A percentile compares a stretch with the other conserved stretches of the same genome.
Evolutionary conservation across 169 alveolate species (phyloP).

Genomic region (Babesia caballi): DNA sequence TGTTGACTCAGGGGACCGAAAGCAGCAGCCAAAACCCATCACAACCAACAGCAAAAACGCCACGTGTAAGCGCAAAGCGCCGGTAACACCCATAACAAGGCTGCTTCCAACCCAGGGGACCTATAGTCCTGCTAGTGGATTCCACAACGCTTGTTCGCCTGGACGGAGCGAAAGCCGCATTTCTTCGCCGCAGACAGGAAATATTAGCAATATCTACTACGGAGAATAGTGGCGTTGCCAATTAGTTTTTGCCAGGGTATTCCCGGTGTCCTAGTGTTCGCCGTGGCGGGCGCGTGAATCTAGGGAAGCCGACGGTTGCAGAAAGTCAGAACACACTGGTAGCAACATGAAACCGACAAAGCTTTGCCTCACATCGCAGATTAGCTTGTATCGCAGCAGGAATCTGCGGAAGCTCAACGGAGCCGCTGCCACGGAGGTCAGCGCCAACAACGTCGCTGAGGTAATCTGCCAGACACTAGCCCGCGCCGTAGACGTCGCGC

Average conservation of each 20-base stretch:
- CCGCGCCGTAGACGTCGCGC: not conserved
- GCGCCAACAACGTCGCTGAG: not conserved
- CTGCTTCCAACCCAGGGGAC: too few species aligned
- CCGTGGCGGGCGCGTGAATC: not conserved
- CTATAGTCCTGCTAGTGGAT: too few species aligned
- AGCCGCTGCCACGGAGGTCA: not conserved
- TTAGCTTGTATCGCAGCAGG: not conserved
- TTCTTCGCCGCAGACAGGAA: too few species aligned
- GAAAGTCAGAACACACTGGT: not conserved
- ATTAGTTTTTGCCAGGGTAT: too few species aligned
- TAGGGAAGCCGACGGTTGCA: not conserved
- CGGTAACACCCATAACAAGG: slow-evolving; percentile 1
- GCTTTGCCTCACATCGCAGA: not conserved
- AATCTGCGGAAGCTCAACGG: not conserved
- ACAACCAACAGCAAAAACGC: not conserved
- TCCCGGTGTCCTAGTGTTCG: too few species aligned
- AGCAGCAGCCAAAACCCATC: not conserved
- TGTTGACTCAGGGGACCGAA: too few species aligned
- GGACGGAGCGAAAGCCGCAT: too few species aligned
- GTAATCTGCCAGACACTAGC: not conserved
- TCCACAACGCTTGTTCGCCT: too few species aligned
- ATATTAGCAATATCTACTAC: too few species aligned
- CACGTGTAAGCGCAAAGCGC: not conserved
- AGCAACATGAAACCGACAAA: not conserved
- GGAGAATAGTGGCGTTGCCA: too few species aligned